Percentiles rank a stretch among this genome's conserved stretches.
Evolutionary conservation across 805 yeast genomes (phyloP).

Genomic region (Komagataella ulmi): DNA sequence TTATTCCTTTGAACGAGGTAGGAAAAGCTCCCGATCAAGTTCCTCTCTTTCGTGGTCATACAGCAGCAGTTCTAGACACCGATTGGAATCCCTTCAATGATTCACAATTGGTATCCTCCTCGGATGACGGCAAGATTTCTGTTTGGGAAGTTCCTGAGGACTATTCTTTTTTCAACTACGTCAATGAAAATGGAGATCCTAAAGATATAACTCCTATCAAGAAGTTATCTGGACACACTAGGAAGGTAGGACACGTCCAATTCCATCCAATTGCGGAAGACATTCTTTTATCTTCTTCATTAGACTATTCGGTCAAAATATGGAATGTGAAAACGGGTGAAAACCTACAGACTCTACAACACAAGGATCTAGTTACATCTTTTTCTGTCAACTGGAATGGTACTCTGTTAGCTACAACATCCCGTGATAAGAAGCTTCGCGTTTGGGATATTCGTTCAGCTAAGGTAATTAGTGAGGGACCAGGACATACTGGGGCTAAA

Average conservation of each 20-base stretch:
- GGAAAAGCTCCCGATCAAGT: slow-evolving; percentile 92
- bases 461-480: slow-evolving; percentile 65
- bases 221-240: slow-evolving; percentile 69
- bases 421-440: slow-evolving; percentile 81
- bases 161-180: slow-evolving; percentile 55
- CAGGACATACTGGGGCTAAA: slow-evolving; percentile 90
- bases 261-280: slow-evolving; percentile 84
- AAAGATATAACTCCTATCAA: slow-evolving; percentile 55
- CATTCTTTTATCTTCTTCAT: slow-evolving; percentile 79
- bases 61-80: slow-evolving; percentile 90
- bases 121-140: slow-evolving; percentile 70
- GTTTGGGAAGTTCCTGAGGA: slow-evolving; percentile 82
- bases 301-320: slow-evolving; percentile 81
- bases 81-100: slow-evolving; percentile 89
- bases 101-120: slow-evolving; percentile 59
- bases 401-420: slow-evolving; percentile 70
- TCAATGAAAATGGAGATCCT: slow-evolving; percentile 39
- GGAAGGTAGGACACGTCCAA: slow-evolving; percentile 86
- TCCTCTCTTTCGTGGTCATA: slow-evolving; percentile 90
- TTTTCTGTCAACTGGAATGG: slow-evolving; percentile 90
- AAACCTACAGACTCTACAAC: slow-evolving; percentile 60
- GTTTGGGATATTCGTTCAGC: slow-evolving; percentile 85
- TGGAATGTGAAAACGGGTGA: slow-evolving; percentile 81
- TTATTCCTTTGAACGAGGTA: slow-evolving; percentile 71
- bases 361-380: slow-evolving; percentile 86